These are phyloP conservation scores for Macrophomina phaseolina DNA, from an alignment of 2,329 filamentous ascomycete genomes.

Conservation along the genomic window DNA sequence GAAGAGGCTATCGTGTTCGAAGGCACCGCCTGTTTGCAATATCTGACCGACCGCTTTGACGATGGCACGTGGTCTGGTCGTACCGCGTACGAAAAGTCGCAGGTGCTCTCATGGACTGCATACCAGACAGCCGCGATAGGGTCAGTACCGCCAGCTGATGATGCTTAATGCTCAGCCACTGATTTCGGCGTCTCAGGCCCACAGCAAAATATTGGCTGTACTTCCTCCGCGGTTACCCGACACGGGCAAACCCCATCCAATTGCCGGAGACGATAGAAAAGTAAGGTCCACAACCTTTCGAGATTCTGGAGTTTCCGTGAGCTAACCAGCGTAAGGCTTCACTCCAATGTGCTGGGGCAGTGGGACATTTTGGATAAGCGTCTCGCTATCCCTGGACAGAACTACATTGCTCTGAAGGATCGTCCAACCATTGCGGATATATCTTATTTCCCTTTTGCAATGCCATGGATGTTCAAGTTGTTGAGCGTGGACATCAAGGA, in stretches of 20 bases:
- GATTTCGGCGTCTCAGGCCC: conserved; percentile 19
- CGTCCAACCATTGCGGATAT: conserved; percentile 46
- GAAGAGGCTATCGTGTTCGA: conserved; percentile 44
- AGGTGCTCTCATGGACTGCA: conserved; percentile 42
- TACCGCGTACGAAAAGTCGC: conserved; percentile 38
- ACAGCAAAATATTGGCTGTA: conserved; percentile 48
- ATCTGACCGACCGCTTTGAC: conserved; percentile 44
- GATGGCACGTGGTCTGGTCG: conserved; percentile 42
- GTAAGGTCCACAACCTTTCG: conserved; percentile 22
- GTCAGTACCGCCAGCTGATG: conserved; percentile 30
- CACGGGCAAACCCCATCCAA: conserved; percentile 33
- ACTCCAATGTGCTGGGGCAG: too few relatives aligned
- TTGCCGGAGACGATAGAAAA: conserved; percentile 34
- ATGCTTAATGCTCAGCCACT: too few relatives aligned
- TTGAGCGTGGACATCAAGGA: conserved; percentile 40
- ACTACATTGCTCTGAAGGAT: conserved; percentile 44
- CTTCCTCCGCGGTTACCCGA: conserved; percentile 40
- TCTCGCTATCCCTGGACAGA: conserved; percentile 26
- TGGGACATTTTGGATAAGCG: too few relatives aligned
- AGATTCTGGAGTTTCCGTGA: too few relatives aligned
- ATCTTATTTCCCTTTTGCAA: conserved; percentile 46
- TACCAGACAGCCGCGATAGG: conserved; percentile 47
- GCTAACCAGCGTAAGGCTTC: too few relatives aligned
- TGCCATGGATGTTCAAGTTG: conserved; percentile 47
- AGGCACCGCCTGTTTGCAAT: conserved; percentile 47